phyloP scores from a whole-genome alignment of 2,329 filamentous ascomycete species.

The Penicillium sp. region DNA sequence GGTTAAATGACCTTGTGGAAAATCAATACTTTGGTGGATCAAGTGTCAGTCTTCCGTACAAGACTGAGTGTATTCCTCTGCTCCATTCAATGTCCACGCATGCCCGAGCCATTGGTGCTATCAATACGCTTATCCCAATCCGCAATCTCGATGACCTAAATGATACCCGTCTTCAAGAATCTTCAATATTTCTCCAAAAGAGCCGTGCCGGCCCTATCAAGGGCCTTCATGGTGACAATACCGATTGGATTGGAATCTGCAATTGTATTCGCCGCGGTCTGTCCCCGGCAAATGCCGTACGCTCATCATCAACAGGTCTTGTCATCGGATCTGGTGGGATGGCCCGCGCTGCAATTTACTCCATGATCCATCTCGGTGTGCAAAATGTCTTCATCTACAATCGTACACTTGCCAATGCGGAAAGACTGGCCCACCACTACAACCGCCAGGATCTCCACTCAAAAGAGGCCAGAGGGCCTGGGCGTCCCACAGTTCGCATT shows the following conservation, averaged over 20 bases:
- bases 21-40: conserved; percentile 69
- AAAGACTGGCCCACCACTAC: conserved; percentile 38
- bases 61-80: conserved; percentile 65
- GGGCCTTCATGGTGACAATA: conserved; percentile 74
- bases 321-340: conserved; percentile 61
- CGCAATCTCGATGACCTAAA: conserved; percentile 53
- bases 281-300: conserved; percentile 67
- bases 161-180: conserved; percentile 56
- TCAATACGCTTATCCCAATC: conserved; percentile 73
- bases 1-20: conserved; percentile 62
- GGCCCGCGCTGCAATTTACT: conserved; percentile 43
- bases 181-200: conserved; percentile 56
- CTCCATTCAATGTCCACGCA: conserved; percentile 68
- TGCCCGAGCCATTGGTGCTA: conserved; percentile 70
- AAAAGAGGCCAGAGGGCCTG: conserved; percentile 14
- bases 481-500: conserved; percentile 27
- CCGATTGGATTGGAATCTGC: conserved; percentile 76
- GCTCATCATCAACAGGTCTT: conserved; percentile 55
- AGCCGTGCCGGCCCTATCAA: conserved; percentile 65
- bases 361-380: conserved; percentile 40
- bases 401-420: conserved; percentile 35
- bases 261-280: conserved; percentile 70
- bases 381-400: conserved; percentile 41
- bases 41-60: conserved; percentile 70
- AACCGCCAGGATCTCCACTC: conserved; percentile 32